A percentile compares a stretch with the other conserved stretches of the same genome.
These are phyloP conservation scores for Rhinocladiella mackenziei DNA, from an alignment of 2,329 filamentous ascomycete species.

Conservation along the genomic window DNA sequence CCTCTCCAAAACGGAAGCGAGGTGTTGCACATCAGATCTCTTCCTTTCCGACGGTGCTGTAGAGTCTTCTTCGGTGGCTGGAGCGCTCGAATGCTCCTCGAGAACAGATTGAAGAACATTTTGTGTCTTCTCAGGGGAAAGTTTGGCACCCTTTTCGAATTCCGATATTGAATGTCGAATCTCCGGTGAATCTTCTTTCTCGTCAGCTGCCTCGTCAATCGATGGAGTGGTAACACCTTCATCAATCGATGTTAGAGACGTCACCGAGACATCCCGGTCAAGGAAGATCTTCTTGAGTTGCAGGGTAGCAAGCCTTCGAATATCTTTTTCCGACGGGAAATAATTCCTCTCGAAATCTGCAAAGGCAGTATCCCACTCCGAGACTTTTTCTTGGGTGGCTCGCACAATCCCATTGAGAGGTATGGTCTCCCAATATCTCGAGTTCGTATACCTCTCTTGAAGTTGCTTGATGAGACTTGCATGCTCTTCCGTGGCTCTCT, in stretches of 20 bases:
- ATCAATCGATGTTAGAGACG: slow-evolving; percentile 67
- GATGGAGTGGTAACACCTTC: slow-evolving; percentile 55
- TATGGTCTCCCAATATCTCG: slow-evolving; percentile 94
- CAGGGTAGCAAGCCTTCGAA: slow-evolving; percentile 81
- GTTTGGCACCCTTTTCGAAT: slow-evolving; percentile 41
- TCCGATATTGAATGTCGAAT: slow-evolving; percentile 32
- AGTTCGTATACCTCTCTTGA: slow-evolving; percentile 86
- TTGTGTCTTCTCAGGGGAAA: slow-evolving; percentile 60
- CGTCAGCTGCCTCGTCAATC: slow-evolving; percentile 33
- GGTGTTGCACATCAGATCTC: slow-evolving; percentile 19
- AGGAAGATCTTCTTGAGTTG: slow-evolving; percentile 94
- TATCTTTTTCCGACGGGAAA: slow-evolving; percentile 92
- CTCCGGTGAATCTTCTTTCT: slow-evolving; percentile 35
- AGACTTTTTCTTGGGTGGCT: slow-evolving; percentile 86
- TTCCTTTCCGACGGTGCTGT: slow-evolving; percentile 11
- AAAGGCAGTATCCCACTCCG: slow-evolving; percentile 90
- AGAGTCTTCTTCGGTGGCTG: slow-evolving; percentile 14
- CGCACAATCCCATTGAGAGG: slow-evolving; percentile 85
- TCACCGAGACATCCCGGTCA: slow-evolving; percentile 75
- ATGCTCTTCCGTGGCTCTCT: slow-evolving; percentile 81
- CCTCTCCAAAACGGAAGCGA: slow-evolving; percentile 23
- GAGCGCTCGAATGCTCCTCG: slow-evolving; percentile 53
- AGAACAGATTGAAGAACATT: slow-evolving; percentile 63
- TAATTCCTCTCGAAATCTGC: slow-evolving; percentile 88
- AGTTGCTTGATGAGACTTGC: slow-evolving; percentile 68